phyloP scores from a whole-genome alignment of 2,329 filamentous ascomycete genomes.

The Metarhizium humberi region DNA sequence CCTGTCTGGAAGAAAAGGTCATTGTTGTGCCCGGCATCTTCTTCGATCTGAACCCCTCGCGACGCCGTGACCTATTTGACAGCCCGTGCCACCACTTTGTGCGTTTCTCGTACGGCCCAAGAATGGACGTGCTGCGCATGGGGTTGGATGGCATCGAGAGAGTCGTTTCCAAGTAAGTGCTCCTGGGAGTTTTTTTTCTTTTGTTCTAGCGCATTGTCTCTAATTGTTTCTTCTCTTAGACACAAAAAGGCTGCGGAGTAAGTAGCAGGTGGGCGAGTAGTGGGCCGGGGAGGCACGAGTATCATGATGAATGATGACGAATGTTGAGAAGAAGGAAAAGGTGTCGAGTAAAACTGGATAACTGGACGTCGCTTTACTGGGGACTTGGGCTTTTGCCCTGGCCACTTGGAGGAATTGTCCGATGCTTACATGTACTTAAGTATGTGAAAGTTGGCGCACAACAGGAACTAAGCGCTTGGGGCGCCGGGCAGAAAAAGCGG shows the following conservation, averaged over 20 bases:
- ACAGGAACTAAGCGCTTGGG: too few species aligned
- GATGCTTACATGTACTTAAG: too few species aligned
- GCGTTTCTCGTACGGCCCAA: slow-evolving; percentile 74
- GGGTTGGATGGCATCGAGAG: slow-evolving; percentile 80
- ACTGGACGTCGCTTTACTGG: neutral
- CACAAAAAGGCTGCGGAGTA: slow-evolving; percentile 12
- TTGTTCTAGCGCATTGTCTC: neutral
- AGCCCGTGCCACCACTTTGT: slow-evolving; percentile 91
- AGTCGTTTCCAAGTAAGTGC: slow-evolving; percentile 60
- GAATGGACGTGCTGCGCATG: slow-evolving; percentile 67
- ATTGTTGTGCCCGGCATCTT: slow-evolving; percentile 97
- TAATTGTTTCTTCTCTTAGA: slow-evolving; percentile 4
- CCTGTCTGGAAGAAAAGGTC: slow-evolving; percentile 85
- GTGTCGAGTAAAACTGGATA: too few species aligned
- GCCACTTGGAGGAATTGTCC: too few species aligned
- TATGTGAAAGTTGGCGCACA: too few species aligned
- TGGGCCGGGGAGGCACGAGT: neutral
- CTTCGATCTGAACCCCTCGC: slow-evolving; percentile 89
- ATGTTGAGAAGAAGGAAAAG: neutral
- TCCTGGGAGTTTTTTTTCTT: slow-evolving; percentile 3
- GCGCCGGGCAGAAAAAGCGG: too few species aligned
- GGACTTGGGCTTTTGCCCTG: neutral
- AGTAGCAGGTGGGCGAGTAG: neutral
- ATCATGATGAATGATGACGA: neutral
- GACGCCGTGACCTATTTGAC: slow-evolving; percentile 85